Evolutionary conservation across 257 asterid species (phyloP).

Genomic region (Leonotis leonurus): DNA sequence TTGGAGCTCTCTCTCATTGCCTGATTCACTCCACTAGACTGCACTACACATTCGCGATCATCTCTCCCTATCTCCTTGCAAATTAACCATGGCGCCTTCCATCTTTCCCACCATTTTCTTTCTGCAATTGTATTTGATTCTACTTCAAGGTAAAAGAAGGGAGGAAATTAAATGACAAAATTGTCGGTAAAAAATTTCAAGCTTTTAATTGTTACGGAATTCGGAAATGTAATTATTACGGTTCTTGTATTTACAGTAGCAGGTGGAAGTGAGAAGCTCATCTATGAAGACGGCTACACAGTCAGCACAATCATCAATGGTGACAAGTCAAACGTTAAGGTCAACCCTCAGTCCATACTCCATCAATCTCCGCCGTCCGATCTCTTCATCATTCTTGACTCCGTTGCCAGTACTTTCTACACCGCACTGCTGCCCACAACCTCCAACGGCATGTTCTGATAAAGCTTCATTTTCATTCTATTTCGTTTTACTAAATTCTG

Average conservation of each 20-base stretch:
- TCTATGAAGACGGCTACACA: constrained; percentile 72
- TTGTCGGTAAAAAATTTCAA: background rate
- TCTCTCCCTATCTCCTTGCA: background rate
- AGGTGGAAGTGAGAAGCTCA: constrained; percentile 26
- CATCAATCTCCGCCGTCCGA: constrained; percentile 46
- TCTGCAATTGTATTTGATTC: constrained; percentile 16
- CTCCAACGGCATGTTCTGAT: constrained; percentile 12
- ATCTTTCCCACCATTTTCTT: constrained; percentile 12
- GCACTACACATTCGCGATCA: background rate
- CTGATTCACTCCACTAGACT: background rate
- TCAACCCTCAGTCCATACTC: constrained; percentile 49
- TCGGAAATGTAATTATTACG: background rate
- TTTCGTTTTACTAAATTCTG: background rate
- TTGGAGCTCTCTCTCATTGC: background rate
- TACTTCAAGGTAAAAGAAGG: constrained; percentile 28
- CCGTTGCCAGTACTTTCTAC: constrained; percentile 54
- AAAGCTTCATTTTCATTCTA: background rate
- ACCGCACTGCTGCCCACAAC: constrained; percentile 36
- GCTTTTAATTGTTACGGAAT: background rate
- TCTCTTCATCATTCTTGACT: constrained; percentile 62
- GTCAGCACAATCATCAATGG: constrained; percentile 71
- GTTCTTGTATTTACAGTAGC: constrained; percentile 24
- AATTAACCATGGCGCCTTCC: constrained; percentile 18
- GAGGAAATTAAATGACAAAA: background rate
- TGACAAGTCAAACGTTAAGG: constrained; percentile 38